Percentiles rank a stretch among this genome's conserved stretches.
These are phyloP conservation scores for Stachybotrys chartarum DNA, from an alignment of 2,329 filamentous ascomycete species.

Conservation along the genomic window DNA sequence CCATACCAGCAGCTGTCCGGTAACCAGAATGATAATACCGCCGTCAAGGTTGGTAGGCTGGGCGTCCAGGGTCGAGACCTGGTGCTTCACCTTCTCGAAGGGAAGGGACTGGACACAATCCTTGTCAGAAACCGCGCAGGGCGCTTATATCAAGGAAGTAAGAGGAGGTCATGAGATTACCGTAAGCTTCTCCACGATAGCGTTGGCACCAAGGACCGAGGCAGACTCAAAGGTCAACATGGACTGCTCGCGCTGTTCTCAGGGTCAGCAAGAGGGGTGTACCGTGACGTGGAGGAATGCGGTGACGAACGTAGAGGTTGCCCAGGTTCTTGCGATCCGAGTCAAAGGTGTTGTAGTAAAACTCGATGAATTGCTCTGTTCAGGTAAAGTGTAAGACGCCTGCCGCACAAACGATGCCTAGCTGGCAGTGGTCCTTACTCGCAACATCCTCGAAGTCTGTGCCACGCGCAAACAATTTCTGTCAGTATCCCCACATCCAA, in stretches of 20 bases:
- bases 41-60: constrained; percentile 63
- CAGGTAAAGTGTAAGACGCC: constrained; percentile 1
- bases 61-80: constrained; percentile 70
- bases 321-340: constrained; percentile 55
- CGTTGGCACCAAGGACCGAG: constrained; percentile 53
- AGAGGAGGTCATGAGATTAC: constrained; percentile 36
- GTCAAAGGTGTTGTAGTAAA: constrained; percentile 91
- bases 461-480: not conserved
- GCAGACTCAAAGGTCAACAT: constrained; percentile 89
- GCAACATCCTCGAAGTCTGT: constrained; percentile 38
- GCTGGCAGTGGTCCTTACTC: constrained; percentile 29
- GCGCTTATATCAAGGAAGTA: no score
- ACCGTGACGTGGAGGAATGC: not conserved
- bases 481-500: constrained; percentile 11
- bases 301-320: constrained; percentile 70
- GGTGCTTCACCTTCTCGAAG: constrained; percentile 75
- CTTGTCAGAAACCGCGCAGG: not conserved
- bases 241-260: constrained; percentile 63
- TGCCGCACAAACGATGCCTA: not conserved
- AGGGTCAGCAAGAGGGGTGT: not conserved
- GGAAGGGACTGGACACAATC: constrained; percentile 55
- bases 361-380: constrained; percentile 77
- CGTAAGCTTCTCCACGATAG: constrained; percentile 73
- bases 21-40: constrained; percentile 80
- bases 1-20: constrained; percentile 74